These are phyloP conservation scores for Phaeosphaeria sp. DNA, from an alignment of 2,329 filamentous ascomycete genomes.

Conservation along the genomic window DNA sequence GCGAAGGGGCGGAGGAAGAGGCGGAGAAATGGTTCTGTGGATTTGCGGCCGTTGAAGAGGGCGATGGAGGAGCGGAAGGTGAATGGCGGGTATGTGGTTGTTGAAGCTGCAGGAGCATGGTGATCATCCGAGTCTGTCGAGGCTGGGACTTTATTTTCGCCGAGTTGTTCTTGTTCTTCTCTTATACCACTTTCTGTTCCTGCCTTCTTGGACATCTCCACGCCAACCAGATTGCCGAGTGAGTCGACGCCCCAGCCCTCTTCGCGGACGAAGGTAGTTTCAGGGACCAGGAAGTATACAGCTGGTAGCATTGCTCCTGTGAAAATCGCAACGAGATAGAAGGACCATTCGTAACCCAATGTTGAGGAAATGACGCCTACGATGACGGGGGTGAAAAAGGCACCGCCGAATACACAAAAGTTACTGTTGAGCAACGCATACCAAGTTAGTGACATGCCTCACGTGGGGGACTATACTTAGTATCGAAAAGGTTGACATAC, in stretches of 20 bases:
- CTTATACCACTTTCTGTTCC: neutral
- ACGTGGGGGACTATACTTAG: no score
- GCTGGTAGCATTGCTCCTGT: conserved; percentile 71
- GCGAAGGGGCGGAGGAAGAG: conserved; percentile 63
- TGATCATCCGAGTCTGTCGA: neutral
- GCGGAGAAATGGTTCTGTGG: conserved; percentile 73
- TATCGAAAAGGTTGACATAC: no score
- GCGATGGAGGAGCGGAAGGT: conserved; percentile 67
- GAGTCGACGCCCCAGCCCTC: conserved; percentile 73
- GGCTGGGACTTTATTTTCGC: neutral
- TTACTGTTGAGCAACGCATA: conserved; percentile 56
- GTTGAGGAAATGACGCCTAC: conserved; percentile 82
- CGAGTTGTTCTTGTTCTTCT: neutral
- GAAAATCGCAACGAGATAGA: conserved; percentile 89
- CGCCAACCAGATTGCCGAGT: conserved; percentile 38
- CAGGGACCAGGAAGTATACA: conserved; percentile 80
- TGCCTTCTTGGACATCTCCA: neutral
- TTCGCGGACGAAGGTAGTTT: conserved; percentile 78
- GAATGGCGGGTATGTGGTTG: conserved; percentile 53
- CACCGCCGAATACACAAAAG: conserved; percentile 72
- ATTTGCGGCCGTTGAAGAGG: conserved; percentile 82
- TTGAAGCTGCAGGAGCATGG: neutral
- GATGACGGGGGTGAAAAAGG: conserved; percentile 84
- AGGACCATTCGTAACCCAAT: conserved; percentile 86
- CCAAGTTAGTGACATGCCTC: no score